Evolutionary conservation across 352 stramenopile species (phyloP).

Genomic region (Globisporangium canariense): DNA sequence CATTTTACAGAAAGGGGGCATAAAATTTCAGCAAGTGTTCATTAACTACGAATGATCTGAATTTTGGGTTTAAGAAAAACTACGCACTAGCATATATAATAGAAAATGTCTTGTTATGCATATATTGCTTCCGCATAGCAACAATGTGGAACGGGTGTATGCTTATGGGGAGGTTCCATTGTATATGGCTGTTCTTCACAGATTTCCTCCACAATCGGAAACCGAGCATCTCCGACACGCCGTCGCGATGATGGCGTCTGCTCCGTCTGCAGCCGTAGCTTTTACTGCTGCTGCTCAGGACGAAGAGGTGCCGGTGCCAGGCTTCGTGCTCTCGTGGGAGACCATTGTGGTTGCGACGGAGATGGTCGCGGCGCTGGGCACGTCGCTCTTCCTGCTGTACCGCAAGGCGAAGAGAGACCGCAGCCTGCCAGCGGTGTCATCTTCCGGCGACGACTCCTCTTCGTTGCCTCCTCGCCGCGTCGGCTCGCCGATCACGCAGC

Average conservation of each 20-base stretch:
- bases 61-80: no score
- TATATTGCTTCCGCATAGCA: neutral
- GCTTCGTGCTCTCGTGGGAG: constrained; percentile 41
- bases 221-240: neutral
- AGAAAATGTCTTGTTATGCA: neutral
- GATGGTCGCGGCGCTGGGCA: constrained; percentile 35
- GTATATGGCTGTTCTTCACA: neutral
- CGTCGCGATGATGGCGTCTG: neutral
- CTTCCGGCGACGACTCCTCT: neutral
- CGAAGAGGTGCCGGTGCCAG: neutral
- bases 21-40: no score
- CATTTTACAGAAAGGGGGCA: no score
- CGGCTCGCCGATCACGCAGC: constrained; percentile 35
- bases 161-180: neutral
- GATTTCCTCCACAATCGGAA: neutral
- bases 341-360: constrained; percentile 44
- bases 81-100: no score
- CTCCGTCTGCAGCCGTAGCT: neutral
- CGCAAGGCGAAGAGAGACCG: constrained; percentile 21
- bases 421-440: neutral
- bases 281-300: neutral
- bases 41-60: no score
- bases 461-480: neutral
- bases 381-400: constrained; percentile 47
- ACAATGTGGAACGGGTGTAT: neutral